Evolutionary conservation across 352 stramenopile species (phyloP).

Genomic region (Blastocystis sp.): DNA sequence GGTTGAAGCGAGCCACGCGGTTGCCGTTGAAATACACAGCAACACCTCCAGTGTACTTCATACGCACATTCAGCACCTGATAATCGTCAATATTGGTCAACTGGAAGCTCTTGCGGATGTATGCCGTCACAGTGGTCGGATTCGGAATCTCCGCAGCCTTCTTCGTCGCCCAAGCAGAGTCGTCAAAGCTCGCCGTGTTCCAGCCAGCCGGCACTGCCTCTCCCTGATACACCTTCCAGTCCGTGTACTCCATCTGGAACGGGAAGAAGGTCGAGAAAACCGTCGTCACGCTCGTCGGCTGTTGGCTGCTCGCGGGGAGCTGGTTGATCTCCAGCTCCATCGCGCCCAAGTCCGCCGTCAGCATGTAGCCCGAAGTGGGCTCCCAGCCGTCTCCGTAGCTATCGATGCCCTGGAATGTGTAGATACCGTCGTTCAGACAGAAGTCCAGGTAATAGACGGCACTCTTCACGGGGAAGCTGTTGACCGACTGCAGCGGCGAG

Average conservation of each 20-base stretch:
- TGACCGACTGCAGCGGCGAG: neutral
- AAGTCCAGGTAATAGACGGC: neutral
- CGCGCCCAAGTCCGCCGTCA: neutral
- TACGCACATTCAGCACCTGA: slow-evolving; percentile 18
- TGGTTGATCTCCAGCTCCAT: neutral
- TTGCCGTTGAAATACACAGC: slow-evolving; percentile 12
- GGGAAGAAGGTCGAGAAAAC: slow-evolving; percentile 5
- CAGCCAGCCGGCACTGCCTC: neutral
- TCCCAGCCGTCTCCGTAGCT: neutral
- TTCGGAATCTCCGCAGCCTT: neutral
- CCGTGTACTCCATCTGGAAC: slow-evolving; percentile 8
- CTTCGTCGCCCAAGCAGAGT: neutral
- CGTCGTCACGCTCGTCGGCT: neutral
- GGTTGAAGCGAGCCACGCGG: slow-evolving; percentile 8
- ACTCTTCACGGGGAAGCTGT: neutral
- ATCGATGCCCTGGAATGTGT: neutral
- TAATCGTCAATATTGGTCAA: neutral
- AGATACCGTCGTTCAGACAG: slow-evolving; percentile 4
- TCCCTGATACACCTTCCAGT: neutral
- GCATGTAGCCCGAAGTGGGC: neutral
- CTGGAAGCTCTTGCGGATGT: neutral
- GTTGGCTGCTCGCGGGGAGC: neutral
- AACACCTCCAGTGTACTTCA: slow-evolving; percentile 11
- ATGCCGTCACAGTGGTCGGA: neutral
- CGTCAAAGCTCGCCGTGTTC: neutral